A percentile compares a stretch with the other conserved stretches of the same genome.
Evolutionary conservation across 1,284 basidiomycete species (phyloP).

Genomic region (Rhodotorula sp.): DNA sequence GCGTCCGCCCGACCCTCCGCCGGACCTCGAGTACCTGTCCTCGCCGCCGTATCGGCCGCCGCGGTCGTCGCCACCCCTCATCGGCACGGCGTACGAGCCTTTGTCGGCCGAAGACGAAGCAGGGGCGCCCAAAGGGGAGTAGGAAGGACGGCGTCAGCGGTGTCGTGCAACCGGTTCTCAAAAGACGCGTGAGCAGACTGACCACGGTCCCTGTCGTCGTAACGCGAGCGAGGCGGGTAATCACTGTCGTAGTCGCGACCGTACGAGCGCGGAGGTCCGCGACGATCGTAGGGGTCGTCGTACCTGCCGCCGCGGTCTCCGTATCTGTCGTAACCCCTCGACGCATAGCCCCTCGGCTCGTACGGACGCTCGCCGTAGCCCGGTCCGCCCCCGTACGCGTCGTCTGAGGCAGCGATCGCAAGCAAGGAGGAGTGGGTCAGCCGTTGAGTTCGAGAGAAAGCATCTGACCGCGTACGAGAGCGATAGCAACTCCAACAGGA

Average conservation of each 20-base stretch:
- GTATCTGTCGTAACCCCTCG: slow-evolving; percentile 47
- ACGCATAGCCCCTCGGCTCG: slow-evolving; percentile 47
- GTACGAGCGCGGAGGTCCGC: slow-evolving; percentile 31
- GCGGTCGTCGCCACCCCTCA: slow-evolving; percentile 19
- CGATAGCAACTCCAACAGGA: background rate
- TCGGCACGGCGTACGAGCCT: slow-evolving; percentile 25
- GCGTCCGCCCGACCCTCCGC: background rate
- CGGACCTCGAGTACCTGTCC: background rate
- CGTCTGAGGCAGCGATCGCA: slow-evolving; percentile 41
- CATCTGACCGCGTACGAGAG: background rate
- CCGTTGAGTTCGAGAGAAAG: slow-evolving; percentile 9
- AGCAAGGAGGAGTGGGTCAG: slow-evolving; percentile 1
- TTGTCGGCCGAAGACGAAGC: background rate
- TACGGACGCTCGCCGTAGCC: slow-evolving; percentile 49
- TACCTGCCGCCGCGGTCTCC: slow-evolving; percentile 17
- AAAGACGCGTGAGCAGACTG: no score
- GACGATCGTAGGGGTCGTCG: slow-evolving; percentile 7
- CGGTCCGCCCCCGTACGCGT: slow-evolving; percentile 48
- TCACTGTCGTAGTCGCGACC: slow-evolving; percentile 17
- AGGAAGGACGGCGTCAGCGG: background rate
- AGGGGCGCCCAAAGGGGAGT: background rate
- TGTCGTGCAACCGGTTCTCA: no score
- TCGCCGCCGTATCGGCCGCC: slow-evolving; percentile 6
- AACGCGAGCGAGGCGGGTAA: background rate
- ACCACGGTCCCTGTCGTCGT: no score